Evolutionary conservation across 75 land plant genomes (phyloP), one percentile per base, ranked within the genome.

Genomic region (Pinus albicaulis): DNA sequence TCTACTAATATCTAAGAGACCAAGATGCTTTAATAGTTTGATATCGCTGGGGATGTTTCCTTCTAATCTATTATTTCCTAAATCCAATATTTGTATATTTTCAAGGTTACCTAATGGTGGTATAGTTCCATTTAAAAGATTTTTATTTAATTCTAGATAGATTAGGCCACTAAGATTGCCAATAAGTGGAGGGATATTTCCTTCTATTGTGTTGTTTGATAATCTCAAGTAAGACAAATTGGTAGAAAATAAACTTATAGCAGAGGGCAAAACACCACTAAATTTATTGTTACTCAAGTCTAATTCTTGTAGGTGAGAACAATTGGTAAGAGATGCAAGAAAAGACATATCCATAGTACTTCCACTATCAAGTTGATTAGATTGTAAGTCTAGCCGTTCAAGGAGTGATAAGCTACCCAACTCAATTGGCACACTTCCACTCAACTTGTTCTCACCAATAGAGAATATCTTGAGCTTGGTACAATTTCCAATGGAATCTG

Each of bases 391-490:
- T 10, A 78, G 11, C 13, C 5, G 2, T 28, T 58, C 53, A 13
- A 78, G 55, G 52, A 10, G 0, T 5, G 55, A 36, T 1, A 78
- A 56, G 10, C 38, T 61, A 6, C 83, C 78, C 22, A 84, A 23
- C 66, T 64, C 73, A 15, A 59, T 19, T 23, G 86, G 79, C 15
- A 79, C 57, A 36, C 16, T 24, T 5, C 87, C 86, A n/a, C 70
- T 76, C 55, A 86, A 66, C 8, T 44, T 34, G 71, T 86, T 86
- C 19, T 63, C 1, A 31, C 58, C 52, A 13, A 86, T 52, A 25
- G 62, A 63, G 11, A 83, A 4, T 4, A n/a, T 3, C 16, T 0
- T 20, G 16, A 86, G 65, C n/a, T 17, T 10, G 3, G 79, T 63
- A 28, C 79, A 78, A 8, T 48, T 48, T 48, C 52, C 52, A 48